These are phyloP conservation scores for Xanthoconium separans DNA, from an alignment of 1,284 basidiomycete genomes.

Conservation along the genomic window DNA sequence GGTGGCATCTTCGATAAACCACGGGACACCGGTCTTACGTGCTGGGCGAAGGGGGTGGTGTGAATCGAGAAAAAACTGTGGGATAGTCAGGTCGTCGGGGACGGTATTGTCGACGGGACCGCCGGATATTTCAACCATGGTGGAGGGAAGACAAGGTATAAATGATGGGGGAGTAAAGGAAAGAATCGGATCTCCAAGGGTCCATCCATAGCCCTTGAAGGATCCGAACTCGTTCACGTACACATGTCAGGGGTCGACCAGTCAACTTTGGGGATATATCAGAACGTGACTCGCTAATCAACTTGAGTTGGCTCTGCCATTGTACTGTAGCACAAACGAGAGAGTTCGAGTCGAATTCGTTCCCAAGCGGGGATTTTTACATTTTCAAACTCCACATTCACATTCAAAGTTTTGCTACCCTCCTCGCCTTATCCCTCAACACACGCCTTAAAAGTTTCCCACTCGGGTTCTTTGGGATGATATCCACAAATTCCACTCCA, in stretches of 20 bases:
- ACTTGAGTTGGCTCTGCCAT: too few species aligned
- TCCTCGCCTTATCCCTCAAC: constrained; percentile 39
- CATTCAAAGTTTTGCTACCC: constrained; percentile 28
- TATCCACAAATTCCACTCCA: constrained; percentile 66
- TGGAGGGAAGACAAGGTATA: not conserved
- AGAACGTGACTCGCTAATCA: too few species aligned
- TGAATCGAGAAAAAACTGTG: constrained; percentile 70
- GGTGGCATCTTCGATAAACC: constrained; percentile 66
- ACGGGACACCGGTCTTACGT: constrained; percentile 46
- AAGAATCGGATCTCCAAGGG: not conserved
- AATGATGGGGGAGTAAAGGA: not conserved
- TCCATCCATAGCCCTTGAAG: too few species aligned
- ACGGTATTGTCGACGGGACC: constrained; percentile 46
- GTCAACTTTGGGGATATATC: not conserved
- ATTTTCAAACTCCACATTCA: too few species aligned
- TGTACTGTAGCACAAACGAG: too few species aligned
- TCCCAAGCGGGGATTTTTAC: too few species aligned
- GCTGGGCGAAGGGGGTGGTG: constrained; percentile 49
- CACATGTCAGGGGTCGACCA: not conserved
- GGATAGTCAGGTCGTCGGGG: constrained; percentile 69
- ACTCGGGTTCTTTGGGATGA: constrained; percentile 71
- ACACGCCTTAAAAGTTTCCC: constrained; percentile 59
- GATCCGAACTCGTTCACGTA: not conserved
- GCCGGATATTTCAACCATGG: constrained; percentile 42
- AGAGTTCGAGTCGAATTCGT: too few species aligned